These are phyloP conservation scores for Tilletia indica DNA, from an alignment of 1,284 basidiomycete genomes.

Conservation along the genomic window DNA sequence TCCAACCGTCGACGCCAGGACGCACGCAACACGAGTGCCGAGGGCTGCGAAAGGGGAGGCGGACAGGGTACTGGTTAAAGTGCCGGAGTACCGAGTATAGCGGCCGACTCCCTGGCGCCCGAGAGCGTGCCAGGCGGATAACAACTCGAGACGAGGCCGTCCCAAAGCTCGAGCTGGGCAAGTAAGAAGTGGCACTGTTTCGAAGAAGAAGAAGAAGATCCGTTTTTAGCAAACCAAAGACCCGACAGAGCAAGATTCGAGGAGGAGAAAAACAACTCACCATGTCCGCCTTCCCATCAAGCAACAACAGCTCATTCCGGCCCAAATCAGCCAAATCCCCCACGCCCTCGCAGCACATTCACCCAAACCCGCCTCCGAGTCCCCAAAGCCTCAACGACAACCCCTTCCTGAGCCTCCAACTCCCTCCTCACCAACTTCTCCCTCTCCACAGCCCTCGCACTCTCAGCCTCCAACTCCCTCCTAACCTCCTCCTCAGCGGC, in stretches of 20 bases:
- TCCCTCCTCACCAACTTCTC: constrained; percentile 81
- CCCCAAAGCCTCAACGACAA: constrained; percentile 77
- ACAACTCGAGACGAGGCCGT: constrained; percentile 65
- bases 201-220: constrained; percentile 6
- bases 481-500: neutral
- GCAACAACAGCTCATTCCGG: constrained; percentile 69
- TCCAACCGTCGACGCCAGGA: too few relatives aligned
- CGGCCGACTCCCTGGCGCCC: too few relatives aligned
- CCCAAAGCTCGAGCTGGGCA: constrained; percentile 19
- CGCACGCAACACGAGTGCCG: too few relatives aligned
- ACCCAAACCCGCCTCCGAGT: neutral
- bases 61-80: too few relatives aligned
- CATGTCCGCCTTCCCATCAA: constrained; percentile 86
- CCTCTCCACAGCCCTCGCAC: constrained; percentile 60
- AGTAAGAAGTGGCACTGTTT: constrained; percentile 6
- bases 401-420: constrained; percentile 66
- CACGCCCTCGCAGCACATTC: constrained; percentile 68
- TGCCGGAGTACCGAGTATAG: too few relatives aligned
- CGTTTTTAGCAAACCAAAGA: neutral
- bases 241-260: constrained; percentile 16
- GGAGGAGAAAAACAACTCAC: constrained; percentile 60
- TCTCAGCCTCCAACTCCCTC: neutral
- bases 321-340: constrained; percentile 76
- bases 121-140: constrained; percentile 68
- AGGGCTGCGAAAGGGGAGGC: too few relatives aligned